Percentiles rank a stretch among this genome's conserved stretches.
phyloP scores from a whole-genome alignment of 805 yeast species.

The Metschnikowia henanensis region DNA sequence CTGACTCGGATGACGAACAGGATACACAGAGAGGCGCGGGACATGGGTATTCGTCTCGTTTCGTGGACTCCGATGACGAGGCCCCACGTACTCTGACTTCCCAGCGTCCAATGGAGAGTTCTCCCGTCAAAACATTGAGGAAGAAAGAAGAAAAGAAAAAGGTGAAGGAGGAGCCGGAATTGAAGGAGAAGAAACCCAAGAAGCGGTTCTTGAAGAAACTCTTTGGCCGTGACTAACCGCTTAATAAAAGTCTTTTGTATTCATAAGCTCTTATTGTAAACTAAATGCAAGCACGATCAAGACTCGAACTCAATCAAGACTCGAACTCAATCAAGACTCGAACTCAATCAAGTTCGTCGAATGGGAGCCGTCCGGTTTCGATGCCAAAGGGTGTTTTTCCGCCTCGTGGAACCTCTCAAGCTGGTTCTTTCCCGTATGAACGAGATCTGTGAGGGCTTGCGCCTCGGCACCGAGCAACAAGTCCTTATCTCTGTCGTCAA shows the following conservation, averaged over 20 bases:
- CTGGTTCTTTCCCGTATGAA: constrained; percentile 13
- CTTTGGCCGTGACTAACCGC: constrained; percentile 30
- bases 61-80: constrained; percentile 33
- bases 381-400: constrained; percentile 14
- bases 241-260: not conserved
- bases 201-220: constrained; percentile 42
- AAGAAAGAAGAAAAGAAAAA: constrained; percentile 10
- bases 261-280: not conserved
- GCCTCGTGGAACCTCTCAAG: constrained; percentile 28
- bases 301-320: too few relatives aligned
- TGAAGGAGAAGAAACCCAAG: constrained; percentile 24
- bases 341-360: constrained; percentile 44
- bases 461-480: constrained; percentile 51
- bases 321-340: constrained; percentile 50
- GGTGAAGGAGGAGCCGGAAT: constrained; percentile 8
- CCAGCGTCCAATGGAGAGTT: constrained; percentile 6
- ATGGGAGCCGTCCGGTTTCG: constrained; percentile 7
- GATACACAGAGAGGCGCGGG: constrained; percentile 7
- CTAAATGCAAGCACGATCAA: too few relatives aligned
- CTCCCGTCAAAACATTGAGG: constrained; percentile 15
- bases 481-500: constrained; percentile 47
- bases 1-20: constrained; percentile 64
- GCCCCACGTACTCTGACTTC: not conserved
- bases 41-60: constrained; percentile 25
- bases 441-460: constrained; percentile 35